Percentiles rank a stretch among this genome's conserved stretches.
These are phyloP conservation scores for Trichophyton verrucosum DNA, from an alignment of 2,329 filamentous ascomycete genomes.

Conservation along the genomic window DNA sequence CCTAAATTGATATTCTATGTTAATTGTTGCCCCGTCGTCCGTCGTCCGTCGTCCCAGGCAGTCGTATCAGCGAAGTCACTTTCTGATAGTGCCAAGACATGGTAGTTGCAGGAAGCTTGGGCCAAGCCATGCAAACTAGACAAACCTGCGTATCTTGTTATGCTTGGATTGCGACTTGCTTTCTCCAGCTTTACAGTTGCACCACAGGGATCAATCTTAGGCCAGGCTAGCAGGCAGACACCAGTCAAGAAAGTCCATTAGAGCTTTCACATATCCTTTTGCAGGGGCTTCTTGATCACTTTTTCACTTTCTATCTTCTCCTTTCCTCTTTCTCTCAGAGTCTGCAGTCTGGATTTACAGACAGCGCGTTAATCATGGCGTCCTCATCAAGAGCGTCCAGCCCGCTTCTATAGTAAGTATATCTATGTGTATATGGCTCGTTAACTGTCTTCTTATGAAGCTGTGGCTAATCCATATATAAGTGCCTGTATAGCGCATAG, in stretches of 20 bases:
- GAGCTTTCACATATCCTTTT: neutral
- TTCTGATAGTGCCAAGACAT: neutral
- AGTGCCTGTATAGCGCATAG: slow-evolving; percentile 92
- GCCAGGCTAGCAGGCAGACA: neutral
- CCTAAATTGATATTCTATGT: neutral
- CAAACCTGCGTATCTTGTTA: neutral
- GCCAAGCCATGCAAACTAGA: neutral
- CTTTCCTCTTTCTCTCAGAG: neutral
- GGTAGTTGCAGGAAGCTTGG: neutral
- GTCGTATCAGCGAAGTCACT: neutral
- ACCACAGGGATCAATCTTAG: neutral
- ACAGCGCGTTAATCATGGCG: slow-evolving; percentile 5
- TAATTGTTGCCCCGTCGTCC: neutral
- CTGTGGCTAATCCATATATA: neutral
- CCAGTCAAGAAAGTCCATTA: neutral
- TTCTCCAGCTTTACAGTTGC: neutral
- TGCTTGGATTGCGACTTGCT: neutral
- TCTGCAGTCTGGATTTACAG: neutral
- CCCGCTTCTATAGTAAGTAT: slow-evolving; percentile 59
- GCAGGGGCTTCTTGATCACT: neutral
- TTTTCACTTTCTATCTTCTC: neutral
- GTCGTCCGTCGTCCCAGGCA: neutral
- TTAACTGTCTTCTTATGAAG: neutral
- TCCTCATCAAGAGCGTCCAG: slow-evolving; percentile 34
- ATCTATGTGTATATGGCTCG: neutral